Conservation (phyloP, 306 rosid species). For the Castanea mollissima region DNA sequence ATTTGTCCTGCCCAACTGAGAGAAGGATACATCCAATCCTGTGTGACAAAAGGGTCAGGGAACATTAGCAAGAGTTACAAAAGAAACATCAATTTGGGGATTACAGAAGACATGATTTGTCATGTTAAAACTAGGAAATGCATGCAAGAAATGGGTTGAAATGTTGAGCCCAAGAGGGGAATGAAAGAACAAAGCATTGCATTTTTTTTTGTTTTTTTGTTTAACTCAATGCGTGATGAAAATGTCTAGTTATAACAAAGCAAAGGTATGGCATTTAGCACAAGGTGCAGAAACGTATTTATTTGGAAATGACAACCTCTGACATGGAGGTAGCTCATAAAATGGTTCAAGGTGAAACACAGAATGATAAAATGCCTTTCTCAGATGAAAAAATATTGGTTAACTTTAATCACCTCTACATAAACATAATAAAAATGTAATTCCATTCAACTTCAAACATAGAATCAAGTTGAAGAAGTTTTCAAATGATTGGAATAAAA, state of each 20-base stretch:
- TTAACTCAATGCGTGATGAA: not conserved
- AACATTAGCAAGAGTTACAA: constrained; percentile 20
- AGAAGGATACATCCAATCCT: constrained; percentile 90
- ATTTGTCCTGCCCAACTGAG: constrained; percentile 79
- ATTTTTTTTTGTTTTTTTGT: not conserved
- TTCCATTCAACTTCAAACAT: not conserved
- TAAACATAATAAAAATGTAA: not conserved
- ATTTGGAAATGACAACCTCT: not conserved
- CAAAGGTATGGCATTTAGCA: not conserved
- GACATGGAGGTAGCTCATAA: not conserved
- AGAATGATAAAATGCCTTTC: not conserved
- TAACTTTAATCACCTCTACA: not conserved
- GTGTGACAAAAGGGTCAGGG: constrained; percentile 32
- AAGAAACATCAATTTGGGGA: not conserved
- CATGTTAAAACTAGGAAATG: not conserved
- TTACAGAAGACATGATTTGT: not conserved
- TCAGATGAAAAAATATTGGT: not conserved
- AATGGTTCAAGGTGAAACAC: not conserved
- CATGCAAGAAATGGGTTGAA: not conserved
- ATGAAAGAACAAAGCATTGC: not conserved
- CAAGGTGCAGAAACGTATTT: not conserved
- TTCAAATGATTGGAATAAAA: not conserved
- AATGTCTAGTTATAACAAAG: not conserved
- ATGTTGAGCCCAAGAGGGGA: not conserved
- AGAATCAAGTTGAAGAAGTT: not conserved